Evolutionary conservation across 164 flowering plant genomes (phyloP).

Genomic region (Echeveria elegans): DNA sequence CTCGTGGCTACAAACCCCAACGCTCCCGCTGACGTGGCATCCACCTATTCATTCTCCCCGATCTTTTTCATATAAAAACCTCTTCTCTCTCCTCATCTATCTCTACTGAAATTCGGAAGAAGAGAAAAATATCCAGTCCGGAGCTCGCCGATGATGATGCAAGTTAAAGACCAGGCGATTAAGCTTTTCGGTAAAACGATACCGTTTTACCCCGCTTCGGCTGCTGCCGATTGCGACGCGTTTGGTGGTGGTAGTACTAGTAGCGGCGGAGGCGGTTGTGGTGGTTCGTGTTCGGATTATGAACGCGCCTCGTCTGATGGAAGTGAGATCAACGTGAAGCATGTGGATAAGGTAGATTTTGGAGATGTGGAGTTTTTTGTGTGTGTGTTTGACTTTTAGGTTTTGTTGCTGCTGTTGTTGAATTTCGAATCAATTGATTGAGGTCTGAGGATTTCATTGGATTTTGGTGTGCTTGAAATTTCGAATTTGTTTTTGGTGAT

Average conservation of each 20-base stretch:
- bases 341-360: not conserved
- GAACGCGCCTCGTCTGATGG: not conserved
- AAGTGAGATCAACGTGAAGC: not conserved
- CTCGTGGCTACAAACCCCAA: not conserved
- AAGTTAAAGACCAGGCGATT: not conserved
- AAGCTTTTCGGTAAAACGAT: conserved; percentile 4
- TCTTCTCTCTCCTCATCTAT: not conserved
- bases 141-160: not conserved
- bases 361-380: no score
- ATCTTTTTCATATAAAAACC: not conserved
- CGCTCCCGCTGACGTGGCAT: not conserved
- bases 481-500: no score
- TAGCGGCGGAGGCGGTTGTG: no score
- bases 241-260: not conserved
- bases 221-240: not conserved
- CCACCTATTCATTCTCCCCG: not conserved
- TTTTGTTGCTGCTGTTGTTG: no score
- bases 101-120: not conserved
- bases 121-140: not conserved
- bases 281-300: conserved; percentile 3
- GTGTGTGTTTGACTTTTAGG: no score
- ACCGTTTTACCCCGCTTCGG: not conserved
- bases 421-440: no score
- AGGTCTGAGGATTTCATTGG: no score
- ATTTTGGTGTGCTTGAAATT: no score